Percentiles rank a stretch among this genome's conserved stretches.
Evolutionary conservation across 306 rosid genomes (phyloP).

Genomic region (Prunus dulcis): DNA sequence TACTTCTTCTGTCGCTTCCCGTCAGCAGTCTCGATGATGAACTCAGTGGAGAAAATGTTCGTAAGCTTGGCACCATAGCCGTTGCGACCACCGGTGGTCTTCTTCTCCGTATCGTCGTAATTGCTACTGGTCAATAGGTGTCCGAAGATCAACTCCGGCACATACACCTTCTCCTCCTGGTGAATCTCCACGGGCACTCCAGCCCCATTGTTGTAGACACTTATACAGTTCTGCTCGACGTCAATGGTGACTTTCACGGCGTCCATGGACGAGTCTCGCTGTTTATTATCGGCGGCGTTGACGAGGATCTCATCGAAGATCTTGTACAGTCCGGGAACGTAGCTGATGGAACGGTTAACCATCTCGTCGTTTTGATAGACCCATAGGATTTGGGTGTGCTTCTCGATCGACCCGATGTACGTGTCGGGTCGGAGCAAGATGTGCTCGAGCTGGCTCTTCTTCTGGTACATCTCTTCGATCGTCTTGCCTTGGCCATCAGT

Average conservation of each 20-base stretch:
- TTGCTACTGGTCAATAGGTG: conserved; percentile 87
- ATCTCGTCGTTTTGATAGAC: conserved; percentile 64
- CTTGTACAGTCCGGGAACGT: conserved; percentile 91
- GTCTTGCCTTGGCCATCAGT: conserved; percentile 35
- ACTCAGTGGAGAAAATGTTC: conserved; percentile 83
- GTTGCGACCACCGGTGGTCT: conserved; percentile 90
- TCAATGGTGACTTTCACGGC: conserved; percentile 61
- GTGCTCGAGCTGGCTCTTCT: conserved; percentile 92
- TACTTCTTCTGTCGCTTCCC: conserved; percentile 81
- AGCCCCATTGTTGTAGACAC: conserved; percentile 73
- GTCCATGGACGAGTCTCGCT: conserved; percentile 79
- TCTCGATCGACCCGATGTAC: conserved; percentile 87
- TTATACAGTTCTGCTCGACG: conserved; percentile 47
- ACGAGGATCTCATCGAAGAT: conserved; percentile 95
- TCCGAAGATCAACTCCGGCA: conserved; percentile 90
- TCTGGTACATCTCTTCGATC: conserved; percentile 88
- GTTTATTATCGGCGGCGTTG: conserved; percentile 94
- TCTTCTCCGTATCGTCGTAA: conserved; percentile 75
- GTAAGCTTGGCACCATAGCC: conserved; percentile 97
- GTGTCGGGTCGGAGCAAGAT: conserved; percentile 93
- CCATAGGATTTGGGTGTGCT: conserved; percentile 84
- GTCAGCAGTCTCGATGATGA: conserved; percentile 86
- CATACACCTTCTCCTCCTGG: conserved; percentile 91
- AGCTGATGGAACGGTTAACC: conserved; percentile 63
- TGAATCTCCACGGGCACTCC: conserved; percentile 94